Percentiles rank a stretch among this genome's conserved stretches.
These are phyloP conservation scores for Endothia cerciana DNA, from an alignment of 2,329 filamentous ascomycete genomes.

Conservation along the genomic window DNA sequence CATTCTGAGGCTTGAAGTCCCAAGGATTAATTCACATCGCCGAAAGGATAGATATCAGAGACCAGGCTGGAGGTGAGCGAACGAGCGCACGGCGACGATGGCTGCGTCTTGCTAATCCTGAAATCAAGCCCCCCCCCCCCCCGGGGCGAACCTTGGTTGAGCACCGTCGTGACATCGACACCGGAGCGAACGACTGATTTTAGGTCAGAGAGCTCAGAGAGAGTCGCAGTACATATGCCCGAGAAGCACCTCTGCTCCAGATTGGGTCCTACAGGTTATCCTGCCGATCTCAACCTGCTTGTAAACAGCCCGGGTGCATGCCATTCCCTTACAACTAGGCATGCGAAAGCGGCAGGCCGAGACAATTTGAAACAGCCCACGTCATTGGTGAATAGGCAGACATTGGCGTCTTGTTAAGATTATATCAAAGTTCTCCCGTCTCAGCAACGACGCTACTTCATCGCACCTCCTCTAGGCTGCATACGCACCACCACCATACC, in stretches of 20 bases:
- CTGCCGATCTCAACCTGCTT: not conserved
- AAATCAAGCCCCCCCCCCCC: not conserved
- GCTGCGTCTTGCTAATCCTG: not conserved
- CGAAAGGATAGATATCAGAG: too few relatives aligned
- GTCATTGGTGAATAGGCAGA: not conserved
- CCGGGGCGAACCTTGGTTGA: not conserved
- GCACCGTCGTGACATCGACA: not conserved
- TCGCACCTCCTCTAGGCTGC: not conserved
- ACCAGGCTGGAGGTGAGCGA: too few relatives aligned
- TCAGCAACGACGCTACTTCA: too few relatives aligned
- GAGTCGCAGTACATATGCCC: not conserved
- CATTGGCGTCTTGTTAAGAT: not conserved
- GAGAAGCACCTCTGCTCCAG: not conserved
- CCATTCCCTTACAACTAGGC: not conserved
- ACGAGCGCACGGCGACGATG: too few relatives aligned
- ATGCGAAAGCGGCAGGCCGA: not conserved
- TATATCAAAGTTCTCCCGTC: not conserved
- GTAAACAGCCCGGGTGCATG: not conserved
- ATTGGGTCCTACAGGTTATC: not conserved
- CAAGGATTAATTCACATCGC: too few relatives aligned
- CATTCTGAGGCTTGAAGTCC: too few relatives aligned
- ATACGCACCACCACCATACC: conserved; percentile 26
- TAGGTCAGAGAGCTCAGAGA: not conserved
- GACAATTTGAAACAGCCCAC: too few relatives aligned
- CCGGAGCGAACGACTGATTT: not conserved